These are phyloP conservation scores for Globisporangium cederbergense DNA, from an alignment of 352 stramenopile species.

Conservation along the genomic window DNA sequence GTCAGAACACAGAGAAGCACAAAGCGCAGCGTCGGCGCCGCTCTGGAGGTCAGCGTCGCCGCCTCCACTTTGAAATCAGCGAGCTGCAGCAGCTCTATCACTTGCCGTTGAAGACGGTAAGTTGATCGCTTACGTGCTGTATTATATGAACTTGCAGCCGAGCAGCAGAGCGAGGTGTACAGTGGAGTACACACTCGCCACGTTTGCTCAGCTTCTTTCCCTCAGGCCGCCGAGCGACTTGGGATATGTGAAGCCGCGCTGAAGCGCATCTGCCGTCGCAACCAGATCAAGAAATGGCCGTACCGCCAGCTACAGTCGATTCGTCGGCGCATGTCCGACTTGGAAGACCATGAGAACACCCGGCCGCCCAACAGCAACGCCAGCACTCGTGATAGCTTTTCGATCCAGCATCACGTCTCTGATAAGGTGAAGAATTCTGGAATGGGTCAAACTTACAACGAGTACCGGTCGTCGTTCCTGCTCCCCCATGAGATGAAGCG, in stretches of 20 bases:
- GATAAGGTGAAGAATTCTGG: background rate
- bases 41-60: conserved; percentile 19
- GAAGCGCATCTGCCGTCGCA: conserved; percentile 76
- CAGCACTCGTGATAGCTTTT: background rate
- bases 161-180: conserved; percentile 1
- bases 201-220: conserved; percentile 23
- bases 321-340: conserved; percentile 39
- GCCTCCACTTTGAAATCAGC: conserved; percentile 53
- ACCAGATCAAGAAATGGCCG: conserved; percentile 69
- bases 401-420: background rate
- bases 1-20: background rate
- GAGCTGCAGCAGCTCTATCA: conserved; percentile 67
- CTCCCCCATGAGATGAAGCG: conserved; percentile 12
- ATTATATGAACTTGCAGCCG: background rate
- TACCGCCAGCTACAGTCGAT: conserved; percentile 70
- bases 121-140: conserved; percentile 9
- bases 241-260: conserved; percentile 77
- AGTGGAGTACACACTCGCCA: background rate
- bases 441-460: background rate
- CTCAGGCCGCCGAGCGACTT: conserved; percentile 51
- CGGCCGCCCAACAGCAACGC: background rate
- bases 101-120: conserved; percentile 66
- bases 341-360: conserved; percentile 19
- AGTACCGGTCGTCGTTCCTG: conserved; percentile 6
- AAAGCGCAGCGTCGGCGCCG: background rate